Base-by-base conservation (phyloP, 2,329 filamentous ascomycete species). In the Pseudopyricularia javanii region DNA sequence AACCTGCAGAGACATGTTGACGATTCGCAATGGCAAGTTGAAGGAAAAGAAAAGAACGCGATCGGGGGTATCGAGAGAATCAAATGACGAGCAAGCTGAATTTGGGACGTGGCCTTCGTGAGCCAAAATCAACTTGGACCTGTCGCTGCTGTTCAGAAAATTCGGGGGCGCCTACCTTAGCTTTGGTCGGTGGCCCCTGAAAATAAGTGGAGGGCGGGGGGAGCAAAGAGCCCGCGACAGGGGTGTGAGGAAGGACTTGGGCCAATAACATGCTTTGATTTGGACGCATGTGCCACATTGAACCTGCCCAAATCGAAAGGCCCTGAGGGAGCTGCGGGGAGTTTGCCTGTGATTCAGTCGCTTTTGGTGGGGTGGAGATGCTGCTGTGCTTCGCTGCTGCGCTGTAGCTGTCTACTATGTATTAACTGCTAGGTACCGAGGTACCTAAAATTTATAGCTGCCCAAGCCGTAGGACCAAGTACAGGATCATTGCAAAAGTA, bases 1-100 rank as follows among this genome's bases (percentile, higher is more conserved):
- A 60, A 83, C 72, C 60, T 81, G 76, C 54, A 80, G 74, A 56
- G 75, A 76, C 76, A 80, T 79, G 58, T 49, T 64, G 61, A 54
- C 30, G 52, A 50, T 12, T 30, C 9, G 9, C 28, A 30, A 20
- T 45, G 40, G 24, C n/a, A 24, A 9, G 49, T 24, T 22, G 50
- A 48, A 35, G 40, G 20, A 49, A 20, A 49, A 14, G 22, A 33
- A 26, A 50, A 50, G 28, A 34, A 22, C 32, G 20, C 49, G 11
- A 45, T 14, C 12, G 40, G 40, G 40, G 40, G 40, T 50, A 35
- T 34, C 49, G 32, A 50, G 28, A 49, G 24, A n/a, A 49, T n/a
- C 14, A 48, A 32, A 49, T 20, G 17, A 5, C 14, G 12, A 14
- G 35, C 9, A 45, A 24, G 24, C 40, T 24, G 17, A 7, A 11